phyloP scores from a whole-genome alignment of 129 eudicot genomes.

The Chrysanthemum lavandulifolium region DNA sequence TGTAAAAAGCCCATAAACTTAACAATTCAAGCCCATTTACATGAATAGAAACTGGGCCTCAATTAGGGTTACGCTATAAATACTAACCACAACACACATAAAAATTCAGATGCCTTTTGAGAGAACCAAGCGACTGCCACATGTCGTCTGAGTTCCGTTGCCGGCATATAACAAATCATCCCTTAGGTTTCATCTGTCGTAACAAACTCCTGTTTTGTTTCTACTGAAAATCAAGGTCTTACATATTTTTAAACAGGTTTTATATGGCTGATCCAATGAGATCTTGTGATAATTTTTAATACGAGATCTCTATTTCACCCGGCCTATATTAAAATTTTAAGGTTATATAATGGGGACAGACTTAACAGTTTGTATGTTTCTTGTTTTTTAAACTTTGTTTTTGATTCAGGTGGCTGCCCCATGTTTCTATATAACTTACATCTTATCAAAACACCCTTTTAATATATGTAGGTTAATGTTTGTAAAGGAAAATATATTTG shows the following conservation, averaged over 20 bases:
- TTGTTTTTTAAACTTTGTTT: background rate
- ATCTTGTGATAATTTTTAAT: background rate
- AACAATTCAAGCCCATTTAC: no score
- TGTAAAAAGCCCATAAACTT: no score
- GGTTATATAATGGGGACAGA: background rate
- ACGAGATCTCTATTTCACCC: slow-evolving; percentile 14
- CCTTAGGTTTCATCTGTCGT: background rate
- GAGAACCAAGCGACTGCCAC: slow-evolving; percentile 8
- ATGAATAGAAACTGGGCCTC: no score
- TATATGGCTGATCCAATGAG: slow-evolving; percentile 15
- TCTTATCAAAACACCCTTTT: background rate
- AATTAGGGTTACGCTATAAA: slow-evolving; percentile 3
- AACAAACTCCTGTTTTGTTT: background rate
- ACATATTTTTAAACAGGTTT: background rate
- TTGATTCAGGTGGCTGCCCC: slow-evolving; percentile 7
- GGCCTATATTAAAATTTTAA: background rate
- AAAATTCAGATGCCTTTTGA: slow-evolving; percentile 7
- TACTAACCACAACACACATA: background rate
- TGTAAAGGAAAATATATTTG: no score
- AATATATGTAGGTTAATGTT: no score
- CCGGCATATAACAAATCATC: slow-evolving; percentile 2
- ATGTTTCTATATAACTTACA: background rate
- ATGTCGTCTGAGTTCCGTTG: slow-evolving; percentile 19
- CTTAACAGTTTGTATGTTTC: slow-evolving; percentile 1
- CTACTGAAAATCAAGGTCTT: background rate